Evolutionary conservation across 139 green algal species (phyloP).

Genomic region (Medakamo hakoo): DNA sequence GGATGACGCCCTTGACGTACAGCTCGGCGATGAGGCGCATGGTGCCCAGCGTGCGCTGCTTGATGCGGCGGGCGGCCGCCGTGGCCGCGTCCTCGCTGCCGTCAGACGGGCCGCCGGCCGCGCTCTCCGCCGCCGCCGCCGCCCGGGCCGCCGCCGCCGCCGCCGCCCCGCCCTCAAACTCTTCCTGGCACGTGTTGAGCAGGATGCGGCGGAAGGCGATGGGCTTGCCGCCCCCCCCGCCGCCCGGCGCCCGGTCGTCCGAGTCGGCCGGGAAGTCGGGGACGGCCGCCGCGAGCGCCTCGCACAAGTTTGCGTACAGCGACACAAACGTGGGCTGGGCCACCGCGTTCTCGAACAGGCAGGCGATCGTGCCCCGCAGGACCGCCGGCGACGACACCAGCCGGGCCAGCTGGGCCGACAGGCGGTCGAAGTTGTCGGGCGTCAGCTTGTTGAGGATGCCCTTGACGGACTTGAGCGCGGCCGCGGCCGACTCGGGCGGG

Average conservation of each 20-base stretch:
- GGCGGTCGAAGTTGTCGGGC: conserved; percentile 94
- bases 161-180: conserved; percentile 75
- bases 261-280: background rate
- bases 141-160: conserved; percentile 26
- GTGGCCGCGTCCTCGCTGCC: conserved; percentile 38
- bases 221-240: no score
- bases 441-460: conserved; percentile 99
- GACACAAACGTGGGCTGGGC: conserved; percentile 91
- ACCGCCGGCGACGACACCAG: conserved; percentile 49
- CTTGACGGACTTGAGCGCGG: conserved; percentile 83
- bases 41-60: conserved; percentile 82
- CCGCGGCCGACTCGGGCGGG: conserved; percentile 6
- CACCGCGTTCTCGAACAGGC: conserved; percentile 96
- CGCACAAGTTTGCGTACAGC: conserved; percentile 68
- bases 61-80: conserved; percentile 25
- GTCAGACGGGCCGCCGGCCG: conserved; percentile 10
- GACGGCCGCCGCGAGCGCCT: conserved; percentile 9
- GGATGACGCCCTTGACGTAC: conserved; percentile 81
- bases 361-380: conserved; percentile 55
- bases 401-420: conserved; percentile 65
- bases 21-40: conserved; percentile 94
- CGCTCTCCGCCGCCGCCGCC: background rate
- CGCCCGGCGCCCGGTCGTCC: no score
- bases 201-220: conserved; percentile 82
- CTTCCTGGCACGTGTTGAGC: conserved; percentile 97